Conservation (phyloP, 208 protist genomes). For the Trypanosoma platydactyli region DNA sequence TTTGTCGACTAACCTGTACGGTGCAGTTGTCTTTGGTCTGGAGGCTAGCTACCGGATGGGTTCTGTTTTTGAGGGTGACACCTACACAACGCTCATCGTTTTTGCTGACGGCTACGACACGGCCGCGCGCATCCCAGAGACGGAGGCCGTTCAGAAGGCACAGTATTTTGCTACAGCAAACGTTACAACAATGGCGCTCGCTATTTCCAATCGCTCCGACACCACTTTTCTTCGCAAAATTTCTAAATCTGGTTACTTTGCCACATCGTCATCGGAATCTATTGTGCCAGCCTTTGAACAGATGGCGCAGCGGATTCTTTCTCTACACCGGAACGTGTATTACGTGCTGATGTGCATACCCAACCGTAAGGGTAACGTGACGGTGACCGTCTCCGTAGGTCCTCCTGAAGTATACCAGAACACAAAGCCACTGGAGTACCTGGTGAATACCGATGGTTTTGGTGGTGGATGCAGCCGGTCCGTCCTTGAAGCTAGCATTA, state of each 20-base stretch:
- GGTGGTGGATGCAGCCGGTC: conserved; percentile 13
- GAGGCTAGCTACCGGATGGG: conserved; percentile 10
- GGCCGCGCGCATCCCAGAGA: neutral
- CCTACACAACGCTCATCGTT: conserved; percentile 7
- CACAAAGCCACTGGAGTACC: neutral
- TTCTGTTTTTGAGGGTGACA: conserved; percentile 4
- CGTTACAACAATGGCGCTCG: conserved; percentile 12
- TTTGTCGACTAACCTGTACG: conserved; percentile 16
- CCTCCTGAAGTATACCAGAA: conserved; percentile 3
- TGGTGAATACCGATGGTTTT: conserved; percentile 19
- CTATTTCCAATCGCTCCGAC: conserved; percentile 2
- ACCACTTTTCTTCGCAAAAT: conserved; percentile 2
- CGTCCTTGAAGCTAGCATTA: conserved; percentile 9
- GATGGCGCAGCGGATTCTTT: conserved; percentile 9
- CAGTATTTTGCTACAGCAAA: conserved; percentile 13
- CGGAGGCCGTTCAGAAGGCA: conserved; percentile 8
- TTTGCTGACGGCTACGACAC: conserved; percentile 17
- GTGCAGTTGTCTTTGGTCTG: conserved; percentile 11
- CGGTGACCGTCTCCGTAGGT: conserved; percentile 4
- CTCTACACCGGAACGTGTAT: conserved; percentile 16
- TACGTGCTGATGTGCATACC: conserved; percentile 18
- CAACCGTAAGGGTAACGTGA: conserved; percentile 11
- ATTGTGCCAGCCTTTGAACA: neutral
- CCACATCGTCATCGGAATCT: neutral
- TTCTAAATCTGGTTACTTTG: conserved; percentile 5